phyloP scores from a whole-genome alignment of 345 rosid genomes.

The Microcos paniculata region DNA sequence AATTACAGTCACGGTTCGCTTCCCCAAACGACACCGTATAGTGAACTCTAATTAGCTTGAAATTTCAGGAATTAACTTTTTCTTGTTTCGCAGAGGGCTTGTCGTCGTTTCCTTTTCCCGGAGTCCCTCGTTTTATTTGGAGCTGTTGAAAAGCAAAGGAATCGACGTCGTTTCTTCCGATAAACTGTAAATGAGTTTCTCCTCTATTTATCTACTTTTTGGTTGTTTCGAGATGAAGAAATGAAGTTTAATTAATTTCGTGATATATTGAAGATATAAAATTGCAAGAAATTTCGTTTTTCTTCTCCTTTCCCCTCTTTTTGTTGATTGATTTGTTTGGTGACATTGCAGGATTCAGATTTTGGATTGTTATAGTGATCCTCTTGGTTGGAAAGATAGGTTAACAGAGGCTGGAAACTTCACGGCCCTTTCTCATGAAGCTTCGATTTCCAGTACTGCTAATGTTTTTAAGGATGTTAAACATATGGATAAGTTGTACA shows the following conservation, averaged over 20 bases:
- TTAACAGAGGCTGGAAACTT: conserved; percentile 24
- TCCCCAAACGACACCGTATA: neutral
- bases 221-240: neutral
- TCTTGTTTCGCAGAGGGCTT: conserved; percentile 45
- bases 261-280: neutral
- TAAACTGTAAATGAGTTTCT: conserved; percentile 47
- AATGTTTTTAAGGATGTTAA: conserved; percentile 52
- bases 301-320: neutral
- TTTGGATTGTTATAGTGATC: conserved; percentile 88
- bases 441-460: conserved; percentile 32
- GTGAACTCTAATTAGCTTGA: neutral
- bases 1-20: conserved; percentile 63
- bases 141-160: conserved; percentile 54
- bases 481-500: conserved; percentile 53
- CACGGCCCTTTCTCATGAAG: conserved; percentile 24
- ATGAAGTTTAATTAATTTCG: neutral
- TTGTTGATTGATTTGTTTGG: neutral
- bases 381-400: conserved; percentile 74
- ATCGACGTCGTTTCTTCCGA: conserved; percentile 41
- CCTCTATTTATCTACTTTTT: neutral
- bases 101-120: conserved; percentile 63
- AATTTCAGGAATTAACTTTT: neutral
- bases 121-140: conserved; percentile 66
- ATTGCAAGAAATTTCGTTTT: neutral
- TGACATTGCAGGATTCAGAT: conserved; percentile 54